Base-by-base conservation (phyloP, 306 rosid species). In the Carpinus fangiana region DNA sequence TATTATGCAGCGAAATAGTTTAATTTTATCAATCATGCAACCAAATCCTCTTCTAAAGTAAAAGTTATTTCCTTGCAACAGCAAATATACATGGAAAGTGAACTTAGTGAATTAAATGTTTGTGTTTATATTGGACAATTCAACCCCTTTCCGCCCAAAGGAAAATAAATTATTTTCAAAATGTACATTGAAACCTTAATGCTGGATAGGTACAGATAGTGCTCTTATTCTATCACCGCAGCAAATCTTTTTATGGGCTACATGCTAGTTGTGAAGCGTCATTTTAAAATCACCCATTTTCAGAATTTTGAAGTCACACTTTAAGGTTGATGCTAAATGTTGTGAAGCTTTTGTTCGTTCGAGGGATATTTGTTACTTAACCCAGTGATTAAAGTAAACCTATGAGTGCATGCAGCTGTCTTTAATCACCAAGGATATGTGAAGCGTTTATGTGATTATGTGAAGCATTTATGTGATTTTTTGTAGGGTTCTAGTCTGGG, bases 401-500 rank as follows among this genome's bases (percentile, higher is more conserved):
- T 64, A 36, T 61, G 26, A 36, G 71, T 36, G 50, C 13, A 66
- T 66, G 72, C 28, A 38, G 6, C 72, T 10, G n/a, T 48, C 55
- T 75, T 23, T 12, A 23, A 34, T 51, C 34, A 55, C 18, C 73
- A 31, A 74, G 73, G 36, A 55, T 51, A 64, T 80, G 26, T 85
- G 12, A 45, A 65, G 77, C 59, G 78, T 41, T 41, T 41, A 41
- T 41, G 7, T 41, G 45, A 41, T 41, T 41, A 41, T 41, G 45
- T 71, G 45, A 73, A 38, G 45, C 46, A 23, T 61, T 55, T 69
- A 73, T 79, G 81, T 66, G 43, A 54, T 82, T 72, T 82, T 67
- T 69, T 74, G 76, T 84, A 92, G 98, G 98, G 98, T 83, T 95
- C 98, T 67, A 95, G 98, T 84, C 57, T 92, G 88, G 98, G 98